These are phyloP conservation scores for Tylopilus subfusipes DNA, from an alignment of 768 basidiomycete genomes.

Conservation along the genomic window DNA sequence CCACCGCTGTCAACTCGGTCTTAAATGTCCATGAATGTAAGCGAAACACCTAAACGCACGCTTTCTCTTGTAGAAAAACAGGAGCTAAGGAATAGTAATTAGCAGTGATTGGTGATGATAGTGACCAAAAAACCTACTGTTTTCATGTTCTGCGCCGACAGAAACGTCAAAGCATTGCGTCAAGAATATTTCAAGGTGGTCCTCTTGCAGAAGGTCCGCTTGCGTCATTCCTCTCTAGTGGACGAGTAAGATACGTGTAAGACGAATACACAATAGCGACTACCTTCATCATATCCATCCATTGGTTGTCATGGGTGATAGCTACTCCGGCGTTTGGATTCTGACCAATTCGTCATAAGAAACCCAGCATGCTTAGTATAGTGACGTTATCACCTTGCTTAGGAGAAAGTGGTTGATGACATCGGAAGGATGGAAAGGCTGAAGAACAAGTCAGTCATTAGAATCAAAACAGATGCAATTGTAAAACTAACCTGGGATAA, in stretches of 20 bases:
- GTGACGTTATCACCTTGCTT: neutral
- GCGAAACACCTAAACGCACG: neutral
- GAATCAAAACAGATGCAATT: neutral
- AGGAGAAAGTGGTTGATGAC: neutral
- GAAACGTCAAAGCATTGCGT: neutral
- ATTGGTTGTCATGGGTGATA: neutral
- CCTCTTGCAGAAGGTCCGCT: neutral
- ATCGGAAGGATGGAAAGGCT: conserved; percentile 2
- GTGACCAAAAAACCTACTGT: neutral
- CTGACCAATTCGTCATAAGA: neutral
- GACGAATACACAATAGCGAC: neutral
- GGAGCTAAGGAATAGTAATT: neutral
- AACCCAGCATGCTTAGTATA: neutral
- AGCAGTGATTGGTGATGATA: neutral
- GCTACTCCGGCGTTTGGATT: neutral
- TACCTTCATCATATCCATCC: neutral
- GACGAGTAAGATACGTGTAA: neutral
- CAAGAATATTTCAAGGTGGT: neutral
- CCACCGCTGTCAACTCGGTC: neutral
- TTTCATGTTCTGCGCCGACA: neutral
- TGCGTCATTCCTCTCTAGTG: neutral
- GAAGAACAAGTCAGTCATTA: neutral
- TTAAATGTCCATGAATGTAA: neutral
- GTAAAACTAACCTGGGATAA: neutral
- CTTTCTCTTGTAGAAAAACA: neutral